A percentile compares a stretch with the other conserved stretches of the same genome.
Evolutionary conservation across 345 rosid genomes (phyloP).

Genomic region (Garcia nutans): DNA sequence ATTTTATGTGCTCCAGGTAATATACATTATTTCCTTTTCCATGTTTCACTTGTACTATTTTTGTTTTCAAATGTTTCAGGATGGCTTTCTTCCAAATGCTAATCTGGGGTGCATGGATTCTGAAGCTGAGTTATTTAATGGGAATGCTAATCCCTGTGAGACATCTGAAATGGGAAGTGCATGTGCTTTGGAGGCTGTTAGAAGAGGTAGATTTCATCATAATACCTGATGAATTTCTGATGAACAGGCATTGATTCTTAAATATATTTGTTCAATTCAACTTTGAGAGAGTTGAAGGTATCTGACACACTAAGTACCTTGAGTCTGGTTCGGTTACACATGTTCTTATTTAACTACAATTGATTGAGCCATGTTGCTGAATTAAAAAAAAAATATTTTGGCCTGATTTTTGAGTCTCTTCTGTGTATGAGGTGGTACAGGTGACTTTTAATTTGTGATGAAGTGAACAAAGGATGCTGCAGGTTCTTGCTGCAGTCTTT

Average conservation of each 20-base stretch:
- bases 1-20: not conserved
- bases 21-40: not conserved
- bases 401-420: constrained; percentile 7
- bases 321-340: not conserved
- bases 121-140: not conserved
- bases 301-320: not conserved
- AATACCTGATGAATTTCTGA: not conserved
- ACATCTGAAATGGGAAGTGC: not conserved
- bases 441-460: constrained; percentile 5
- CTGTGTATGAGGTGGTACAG: not conserved
- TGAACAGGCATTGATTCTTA: not conserved
- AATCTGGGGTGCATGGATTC: not conserved
- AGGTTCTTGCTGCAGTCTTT: constrained; percentile 7
- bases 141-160: not conserved
- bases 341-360: not conserved
- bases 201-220: constrained; percentile 10
- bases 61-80: not conserved
- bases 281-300: not conserved
- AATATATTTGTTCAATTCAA: constrained; percentile 8
- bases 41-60: not conserved
- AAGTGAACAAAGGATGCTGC: constrained; percentile 10
- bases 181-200: not conserved
- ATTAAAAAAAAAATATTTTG: not conserved
- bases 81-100: not conserved
- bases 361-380: not conserved